Conservation (phyloP, 805 yeast genomes). For the Sugiyamaella boreocaroliniensis region DNA sequence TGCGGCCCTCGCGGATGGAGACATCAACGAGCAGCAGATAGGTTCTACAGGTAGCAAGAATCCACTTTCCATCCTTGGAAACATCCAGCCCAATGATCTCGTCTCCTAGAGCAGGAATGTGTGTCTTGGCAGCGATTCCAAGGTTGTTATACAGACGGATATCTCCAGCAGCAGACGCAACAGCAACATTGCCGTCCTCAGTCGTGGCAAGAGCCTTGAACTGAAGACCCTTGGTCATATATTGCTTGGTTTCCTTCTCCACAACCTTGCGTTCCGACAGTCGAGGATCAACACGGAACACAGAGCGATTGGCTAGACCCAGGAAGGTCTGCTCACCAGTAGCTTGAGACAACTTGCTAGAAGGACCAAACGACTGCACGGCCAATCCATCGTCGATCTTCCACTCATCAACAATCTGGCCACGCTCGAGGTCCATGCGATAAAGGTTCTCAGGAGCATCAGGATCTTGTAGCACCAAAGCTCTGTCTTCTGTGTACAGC, state of each 20-base stretch:
- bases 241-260: slow-evolving; percentile 45
- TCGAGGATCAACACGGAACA: slow-evolving; percentile 81
- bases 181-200: slow-evolving; percentile 65
- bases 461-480: slow-evolving; percentile 58
- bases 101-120: slow-evolving; percentile 79
- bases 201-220: slow-evolving; percentile 66
- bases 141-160: slow-evolving; percentile 64
- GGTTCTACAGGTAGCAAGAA: slow-evolving; percentile 70
- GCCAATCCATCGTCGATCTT: slow-evolving; percentile 41
- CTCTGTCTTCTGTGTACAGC: slow-evolving; percentile 69
- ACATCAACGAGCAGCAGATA: slow-evolving; percentile 67
- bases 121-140: slow-evolving; percentile 71
- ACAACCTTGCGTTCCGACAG: slow-evolving; percentile 53
- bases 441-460: slow-evolving; percentile 42
- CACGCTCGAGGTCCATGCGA: slow-evolving; percentile 73
- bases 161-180: slow-evolving; percentile 70
- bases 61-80: slow-evolving; percentile 74
- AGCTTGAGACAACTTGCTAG: slow-evolving; percentile 65
- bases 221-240: slow-evolving; percentile 44
- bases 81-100: slow-evolving; percentile 59
- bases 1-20: slow-evolving; percentile 52
- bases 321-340: slow-evolving; percentile 67
- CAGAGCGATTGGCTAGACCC: slow-evolving; percentile 58
- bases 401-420: slow-evolving; percentile 86
- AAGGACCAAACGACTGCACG: slow-evolving; percentile 58